Evolutionary conservation across 148 eudicot species (phyloP).

Genomic region (Spergularia bocconei): DNA sequence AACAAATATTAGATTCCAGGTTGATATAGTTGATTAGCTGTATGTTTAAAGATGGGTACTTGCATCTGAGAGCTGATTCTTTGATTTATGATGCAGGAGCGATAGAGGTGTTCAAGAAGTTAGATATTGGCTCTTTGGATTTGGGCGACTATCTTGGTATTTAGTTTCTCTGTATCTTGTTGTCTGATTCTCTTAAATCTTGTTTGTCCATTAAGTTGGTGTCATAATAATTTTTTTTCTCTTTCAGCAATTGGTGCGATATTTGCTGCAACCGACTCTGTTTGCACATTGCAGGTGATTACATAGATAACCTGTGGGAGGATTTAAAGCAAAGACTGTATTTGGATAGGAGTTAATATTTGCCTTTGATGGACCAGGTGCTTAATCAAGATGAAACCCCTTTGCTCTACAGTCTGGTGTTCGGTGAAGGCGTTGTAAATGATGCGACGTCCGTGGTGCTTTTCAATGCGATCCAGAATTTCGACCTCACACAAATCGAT

Average conservation of each 20-base stretch:
- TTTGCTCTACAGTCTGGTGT: constrained; percentile 74
- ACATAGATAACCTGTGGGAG: constrained; percentile 8
- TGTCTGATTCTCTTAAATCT: background rate
- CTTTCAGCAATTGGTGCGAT: constrained; percentile 77
- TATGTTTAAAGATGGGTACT: background rate
- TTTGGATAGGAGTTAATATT: constrained; percentile 19
- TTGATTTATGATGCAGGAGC: constrained; percentile 44
- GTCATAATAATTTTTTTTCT: constrained; percentile 17
- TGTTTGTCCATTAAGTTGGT: constrained; percentile 3
- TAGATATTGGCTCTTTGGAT: constrained; percentile 55
- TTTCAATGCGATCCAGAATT: constrained; percentile 63
- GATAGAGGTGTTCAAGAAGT: constrained; percentile 36
- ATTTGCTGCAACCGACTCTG: constrained; percentile 86
- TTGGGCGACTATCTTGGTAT: constrained; percentile 68
- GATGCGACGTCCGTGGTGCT: constrained; percentile 86
- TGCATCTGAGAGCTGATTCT: constrained; percentile 9
- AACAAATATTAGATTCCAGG: background rate
- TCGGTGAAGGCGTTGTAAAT: constrained; percentile 82
- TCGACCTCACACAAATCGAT: constrained; percentile 52
- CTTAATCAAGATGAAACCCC: constrained; percentile 86
- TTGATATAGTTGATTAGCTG: background rate
- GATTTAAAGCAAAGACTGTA: constrained; percentile 10
- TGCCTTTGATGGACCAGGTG: constrained; percentile 45
- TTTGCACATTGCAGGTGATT: constrained; percentile 77
- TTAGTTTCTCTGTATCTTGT: background rate